Percentiles rank a stretch among this genome's conserved stretches.
These are phyloP conservation scores for Clarireedia hainanense DNA, from an alignment of 2,329 filamentous ascomycete genomes.

Conservation along the genomic window DNA sequence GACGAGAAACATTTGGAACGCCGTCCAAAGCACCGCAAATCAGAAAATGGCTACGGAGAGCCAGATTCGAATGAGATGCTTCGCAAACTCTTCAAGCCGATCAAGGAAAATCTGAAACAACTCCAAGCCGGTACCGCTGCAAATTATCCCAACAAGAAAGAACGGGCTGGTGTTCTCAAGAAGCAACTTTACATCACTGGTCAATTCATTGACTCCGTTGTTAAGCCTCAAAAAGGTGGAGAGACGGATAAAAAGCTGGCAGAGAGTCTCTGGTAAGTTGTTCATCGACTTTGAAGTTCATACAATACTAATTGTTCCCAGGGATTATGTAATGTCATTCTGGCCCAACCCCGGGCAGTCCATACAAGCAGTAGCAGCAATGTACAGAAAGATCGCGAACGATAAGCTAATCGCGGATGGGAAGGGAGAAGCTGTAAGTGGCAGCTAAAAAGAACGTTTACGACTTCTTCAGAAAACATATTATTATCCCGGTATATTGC, in stretches of 20 bases:
- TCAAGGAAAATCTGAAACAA: conserved; percentile 50
- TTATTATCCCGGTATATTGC: background rate
- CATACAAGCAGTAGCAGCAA: conserved; percentile 20
- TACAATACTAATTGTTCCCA: conserved; percentile 16
- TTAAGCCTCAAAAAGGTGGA: conserved; percentile 6
- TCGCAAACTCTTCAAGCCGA: conserved; percentile 41
- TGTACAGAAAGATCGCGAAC: conserved; percentile 26
- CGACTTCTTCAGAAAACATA: background rate
- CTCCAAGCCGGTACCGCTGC: conserved; percentile 55
- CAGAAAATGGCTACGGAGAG: conserved; percentile 38
- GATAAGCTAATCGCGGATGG: conserved; percentile 5
- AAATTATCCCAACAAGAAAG: conserved; percentile 53
- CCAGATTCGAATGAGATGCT: conserved; percentile 9
- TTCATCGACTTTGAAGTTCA: background rate
- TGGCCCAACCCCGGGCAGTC: conserved; percentile 26
- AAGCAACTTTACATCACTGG: conserved; percentile 54
- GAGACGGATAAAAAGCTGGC: conserved; percentile 22
- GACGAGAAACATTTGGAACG: conserved; percentile 43
- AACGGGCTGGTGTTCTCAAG: conserved; percentile 54
- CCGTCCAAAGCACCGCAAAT: conserved; percentile 42
- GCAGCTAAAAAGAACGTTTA: background rate
- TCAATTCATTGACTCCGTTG: conserved; percentile 46
- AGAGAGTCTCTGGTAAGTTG: conserved; percentile 27
- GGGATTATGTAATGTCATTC: conserved; percentile 28
- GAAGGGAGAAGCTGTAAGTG: background rate